Conservation (phyloP, 257 asterid genomes). For the Primulina tabacum region DNA sequence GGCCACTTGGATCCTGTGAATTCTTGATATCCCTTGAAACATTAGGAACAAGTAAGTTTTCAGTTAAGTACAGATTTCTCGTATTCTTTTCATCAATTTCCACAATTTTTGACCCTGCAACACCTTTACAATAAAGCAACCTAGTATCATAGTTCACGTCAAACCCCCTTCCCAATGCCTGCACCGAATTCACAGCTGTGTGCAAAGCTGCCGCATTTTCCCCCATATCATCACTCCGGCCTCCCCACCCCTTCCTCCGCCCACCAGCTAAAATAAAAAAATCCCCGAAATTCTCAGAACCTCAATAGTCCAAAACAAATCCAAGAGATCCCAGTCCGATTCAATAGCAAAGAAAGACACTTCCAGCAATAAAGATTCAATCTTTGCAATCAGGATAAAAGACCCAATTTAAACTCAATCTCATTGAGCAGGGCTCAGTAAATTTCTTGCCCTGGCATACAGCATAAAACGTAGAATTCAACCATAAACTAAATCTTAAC, state of each 20-base stretch:
- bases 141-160: constrained; percentile 87
- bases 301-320: constrained; percentile 16
- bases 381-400: constrained; percentile 8
- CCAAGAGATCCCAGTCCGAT: constrained; percentile 22
- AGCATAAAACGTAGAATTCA: constrained; percentile 22
- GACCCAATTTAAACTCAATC: constrained; percentile 21
- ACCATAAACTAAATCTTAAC: constrained; percentile 23
- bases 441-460: constrained; percentile 2
- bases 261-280: constrained; percentile 6
- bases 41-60: constrained; percentile 54
- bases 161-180: constrained; percentile 86
- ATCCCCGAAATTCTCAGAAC: constrained; percentile 19
- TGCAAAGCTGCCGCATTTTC: constrained; percentile 84
- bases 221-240: constrained; percentile 72
- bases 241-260: constrained; percentile 1
- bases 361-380: constrained; percentile 23
- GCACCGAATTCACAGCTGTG: constrained; percentile 64
- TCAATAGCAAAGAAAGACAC: background rate
- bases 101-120: constrained; percentile 64
- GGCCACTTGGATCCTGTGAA: constrained; percentile 47
- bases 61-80: constrained; percentile 67
- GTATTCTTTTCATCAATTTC: constrained; percentile 62
- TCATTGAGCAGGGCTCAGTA: constrained; percentile 9
- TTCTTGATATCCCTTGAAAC: constrained; percentile 64
- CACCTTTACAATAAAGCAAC: constrained; percentile 83